A percentile compares a stretch with the other conserved stretches of the same genome.
Conservation (phyloP, 2,329 filamentous ascomycete genomes). For the Cordyceps tenuipes region DNA sequence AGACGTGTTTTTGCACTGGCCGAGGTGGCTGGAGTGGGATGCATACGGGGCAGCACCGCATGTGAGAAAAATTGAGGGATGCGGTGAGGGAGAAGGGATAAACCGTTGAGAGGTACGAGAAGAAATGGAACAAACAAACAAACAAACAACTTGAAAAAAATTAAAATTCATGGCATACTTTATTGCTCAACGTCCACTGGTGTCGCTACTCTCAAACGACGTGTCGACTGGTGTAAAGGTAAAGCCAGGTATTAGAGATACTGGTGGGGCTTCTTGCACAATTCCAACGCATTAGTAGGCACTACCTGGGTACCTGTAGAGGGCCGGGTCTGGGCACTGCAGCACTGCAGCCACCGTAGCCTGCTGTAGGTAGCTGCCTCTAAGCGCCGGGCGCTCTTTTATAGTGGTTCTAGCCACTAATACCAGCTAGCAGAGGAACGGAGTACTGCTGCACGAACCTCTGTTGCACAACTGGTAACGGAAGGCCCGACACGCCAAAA, state of each 20-base stretch:
- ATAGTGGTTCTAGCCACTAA: not conserved
- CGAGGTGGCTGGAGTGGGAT: slow-evolving; percentile 3
- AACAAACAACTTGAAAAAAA: not conserved
- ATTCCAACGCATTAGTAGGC: not conserved
- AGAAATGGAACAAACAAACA: not conserved
- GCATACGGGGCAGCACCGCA: slow-evolving; percentile 1
- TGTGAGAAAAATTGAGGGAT: not conserved
- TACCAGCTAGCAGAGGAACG: too few species aligned
- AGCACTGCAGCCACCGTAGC: not conserved
- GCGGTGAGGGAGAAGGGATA: not conserved
- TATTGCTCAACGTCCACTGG: not conserved
- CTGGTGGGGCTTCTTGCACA: slow-evolving; percentile 1
- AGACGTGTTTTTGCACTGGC: slow-evolving; percentile 11
- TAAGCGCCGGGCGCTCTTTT: not conserved
- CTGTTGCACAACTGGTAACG: not conserved
- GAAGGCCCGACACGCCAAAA: slow-evolving; percentile 11
- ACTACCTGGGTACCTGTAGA: not conserved
- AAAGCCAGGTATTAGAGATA: too few species aligned
- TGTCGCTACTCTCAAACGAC: too few species aligned
- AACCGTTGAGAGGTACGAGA: not conserved
- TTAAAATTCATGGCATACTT: not conserved
- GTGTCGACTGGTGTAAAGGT: not conserved
- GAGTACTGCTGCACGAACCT: not conserved
- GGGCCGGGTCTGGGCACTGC: not conserved
- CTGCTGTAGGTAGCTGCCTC: not conserved